Percentiles rank a stretch among this genome's conserved stretches.
These are phyloP conservation scores for Aspergillus steynii DNA, from an alignment of 495 filamentous ascomycete genomes.

Conservation along the genomic window DNA sequence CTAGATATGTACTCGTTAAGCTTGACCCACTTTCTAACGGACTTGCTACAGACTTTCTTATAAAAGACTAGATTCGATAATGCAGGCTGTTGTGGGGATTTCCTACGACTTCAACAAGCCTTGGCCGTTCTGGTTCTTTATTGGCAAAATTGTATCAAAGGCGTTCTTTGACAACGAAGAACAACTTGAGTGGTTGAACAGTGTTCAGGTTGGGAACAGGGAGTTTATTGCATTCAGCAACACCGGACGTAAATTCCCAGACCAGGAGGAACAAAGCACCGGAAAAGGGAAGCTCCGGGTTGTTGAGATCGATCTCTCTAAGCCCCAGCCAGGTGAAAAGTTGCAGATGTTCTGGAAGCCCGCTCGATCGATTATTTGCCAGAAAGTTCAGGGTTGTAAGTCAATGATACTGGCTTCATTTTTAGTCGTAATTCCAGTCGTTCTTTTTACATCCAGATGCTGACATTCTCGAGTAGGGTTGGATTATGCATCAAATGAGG, in stretches of 20 bases:
- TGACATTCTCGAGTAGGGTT: too few relatives aligned
- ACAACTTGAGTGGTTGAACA: slow-evolving; percentile 11
- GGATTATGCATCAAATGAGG: too few relatives aligned
- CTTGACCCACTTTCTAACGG: background rate
- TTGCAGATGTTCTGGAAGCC: slow-evolving; percentile 14
- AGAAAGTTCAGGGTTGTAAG: slow-evolving; percentile 7
- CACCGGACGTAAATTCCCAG: background rate
- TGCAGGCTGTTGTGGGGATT: slow-evolving; percentile 11
- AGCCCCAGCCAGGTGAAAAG: slow-evolving; percentile 8
- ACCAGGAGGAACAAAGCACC: background rate
- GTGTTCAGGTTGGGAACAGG: slow-evolving; percentile 8
- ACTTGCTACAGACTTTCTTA: background rate
- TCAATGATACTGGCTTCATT: background rate
- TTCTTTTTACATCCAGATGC: too few relatives aligned
- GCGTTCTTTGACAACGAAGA: slow-evolving; percentile 8
- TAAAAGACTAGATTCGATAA: slow-evolving; percentile 10
- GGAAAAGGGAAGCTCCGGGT: slow-evolving; percentile 9
- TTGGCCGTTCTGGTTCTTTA: slow-evolving; percentile 17
- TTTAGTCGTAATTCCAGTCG: too few relatives aligned
- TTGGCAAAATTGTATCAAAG: slow-evolving; percentile 16
- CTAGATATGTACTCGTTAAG: background rate
- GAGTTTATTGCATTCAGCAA: slow-evolving; percentile 18
- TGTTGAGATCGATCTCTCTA: slow-evolving; percentile 12
- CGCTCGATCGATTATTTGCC: slow-evolving; percentile 7
- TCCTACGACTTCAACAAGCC: slow-evolving; percentile 9